These are phyloP conservation scores for Solanum raphanifolium DNA, from an alignment of 257 asterid genomes.

Conservation along the genomic window DNA sequence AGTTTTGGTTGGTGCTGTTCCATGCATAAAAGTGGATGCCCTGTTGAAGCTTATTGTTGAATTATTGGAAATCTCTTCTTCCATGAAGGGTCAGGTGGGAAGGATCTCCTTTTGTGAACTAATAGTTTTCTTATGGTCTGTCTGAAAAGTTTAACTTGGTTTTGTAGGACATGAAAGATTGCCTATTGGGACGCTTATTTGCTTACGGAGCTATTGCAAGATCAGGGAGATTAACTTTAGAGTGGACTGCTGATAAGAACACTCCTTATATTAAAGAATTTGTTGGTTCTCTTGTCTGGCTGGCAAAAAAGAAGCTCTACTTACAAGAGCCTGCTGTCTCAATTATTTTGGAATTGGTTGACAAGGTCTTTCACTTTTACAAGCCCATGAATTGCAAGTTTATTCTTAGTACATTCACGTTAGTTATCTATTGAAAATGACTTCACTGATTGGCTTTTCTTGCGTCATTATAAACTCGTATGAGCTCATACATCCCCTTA, in stretches of 20 bases:
- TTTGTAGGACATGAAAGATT: constrained; percentile 75
- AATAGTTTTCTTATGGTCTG: neutral
- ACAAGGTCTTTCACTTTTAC: constrained; percentile 40
- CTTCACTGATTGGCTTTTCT: neutral
- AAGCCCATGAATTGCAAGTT: neutral
- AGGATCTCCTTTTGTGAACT: neutral
- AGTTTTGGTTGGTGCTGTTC: constrained; percentile 51
- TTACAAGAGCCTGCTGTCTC: constrained; percentile 87
- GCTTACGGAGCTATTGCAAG: constrained; percentile 94
- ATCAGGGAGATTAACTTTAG: constrained; percentile 78
- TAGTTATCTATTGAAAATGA: neutral
- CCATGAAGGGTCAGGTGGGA: constrained; percentile 98
- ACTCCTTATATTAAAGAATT: constrained; percentile 56
- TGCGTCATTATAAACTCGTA: neutral
- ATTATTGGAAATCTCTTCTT: constrained; percentile 77
- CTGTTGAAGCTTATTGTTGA: constrained; percentile 61
- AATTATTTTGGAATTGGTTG: constrained; percentile 68
- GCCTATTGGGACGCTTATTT: constrained; percentile 80
- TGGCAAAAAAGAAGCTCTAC: constrained; percentile 80
- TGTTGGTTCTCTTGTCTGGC: constrained; percentile 44
- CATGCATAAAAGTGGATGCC: constrained; percentile 63
- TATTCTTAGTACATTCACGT: neutral
- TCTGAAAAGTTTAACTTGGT: constrained; percentile 7
- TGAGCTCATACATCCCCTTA: neutral
- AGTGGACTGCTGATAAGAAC: constrained; percentile 38